Conservation (phyloP, 176 grass and related monocot species). For the Oryza rufipogon region DNA sequence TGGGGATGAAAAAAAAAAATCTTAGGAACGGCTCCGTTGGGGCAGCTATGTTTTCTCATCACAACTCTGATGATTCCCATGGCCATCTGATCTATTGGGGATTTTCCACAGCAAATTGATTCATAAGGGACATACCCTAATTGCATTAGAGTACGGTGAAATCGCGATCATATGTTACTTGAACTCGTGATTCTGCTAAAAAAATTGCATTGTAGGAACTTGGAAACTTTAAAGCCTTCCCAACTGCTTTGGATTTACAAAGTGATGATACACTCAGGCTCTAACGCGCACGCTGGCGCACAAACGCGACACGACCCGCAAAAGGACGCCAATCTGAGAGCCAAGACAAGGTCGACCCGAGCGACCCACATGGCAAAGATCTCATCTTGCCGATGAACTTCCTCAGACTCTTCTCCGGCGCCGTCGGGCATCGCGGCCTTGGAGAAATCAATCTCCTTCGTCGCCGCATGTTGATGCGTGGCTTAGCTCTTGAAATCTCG, state of each 20-base stretch:
- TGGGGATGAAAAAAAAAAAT: background rate
- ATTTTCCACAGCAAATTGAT: background rate
- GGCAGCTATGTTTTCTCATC: background rate
- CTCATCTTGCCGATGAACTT: background rate
- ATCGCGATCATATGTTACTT: background rate
- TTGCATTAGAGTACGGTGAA: background rate
- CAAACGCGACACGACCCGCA: background rate
- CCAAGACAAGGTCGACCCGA: background rate
- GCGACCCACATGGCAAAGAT: constrained; percentile 18
- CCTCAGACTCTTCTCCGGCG: background rate
- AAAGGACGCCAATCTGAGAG: constrained; percentile 2
- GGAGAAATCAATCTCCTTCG: background rate
- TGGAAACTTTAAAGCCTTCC: background rate
- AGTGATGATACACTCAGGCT: background rate
- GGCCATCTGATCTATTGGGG: background rate
- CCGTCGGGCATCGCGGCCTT: background rate
- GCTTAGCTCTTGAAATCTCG: background rate
- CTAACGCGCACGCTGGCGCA: background rate
- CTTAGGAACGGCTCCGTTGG: too few relatives aligned
- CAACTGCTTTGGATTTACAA: constrained; percentile 11
- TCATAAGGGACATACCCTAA: background rate
- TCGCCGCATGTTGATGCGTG: background rate
- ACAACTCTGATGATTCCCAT: background rate
- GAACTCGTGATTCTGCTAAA: background rate
- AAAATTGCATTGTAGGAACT: background rate